Conservation (phyloP, 768 basidiomycete species). For the Phallus indusiatus region DNA sequence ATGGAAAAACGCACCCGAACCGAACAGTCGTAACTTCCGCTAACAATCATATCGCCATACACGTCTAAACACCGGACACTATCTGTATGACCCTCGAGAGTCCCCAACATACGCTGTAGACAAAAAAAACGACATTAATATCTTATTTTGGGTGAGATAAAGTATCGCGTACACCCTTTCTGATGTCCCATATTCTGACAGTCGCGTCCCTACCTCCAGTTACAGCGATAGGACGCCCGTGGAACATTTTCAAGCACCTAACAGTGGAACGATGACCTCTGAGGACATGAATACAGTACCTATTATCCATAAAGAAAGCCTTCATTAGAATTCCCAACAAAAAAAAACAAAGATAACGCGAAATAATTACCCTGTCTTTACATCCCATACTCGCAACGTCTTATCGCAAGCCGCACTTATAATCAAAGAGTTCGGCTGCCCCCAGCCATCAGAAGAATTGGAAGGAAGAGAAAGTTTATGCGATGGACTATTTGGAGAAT, state of each 20-base stretch:
- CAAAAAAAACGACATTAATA: too few relatives aligned
- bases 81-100: constrained; percentile 65
- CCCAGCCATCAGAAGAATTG: constrained; percentile 79
- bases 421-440: constrained; percentile 71
- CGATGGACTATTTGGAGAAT: constrained; percentile 2
- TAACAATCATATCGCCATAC: constrained; percentile 73
- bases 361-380: constrained; percentile 60
- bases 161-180: constrained; percentile 40
- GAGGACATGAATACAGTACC: constrained; percentile 67
- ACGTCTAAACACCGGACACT: constrained; percentile 89
- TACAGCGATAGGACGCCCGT: constrained; percentile 81
- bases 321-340: background rate
- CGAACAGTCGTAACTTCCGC: constrained; percentile 88
- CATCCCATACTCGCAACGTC: constrained; percentile 87
- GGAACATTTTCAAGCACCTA: constrained; percentile 79
- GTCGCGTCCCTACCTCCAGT: constrained; percentile 84
- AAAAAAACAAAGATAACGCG: background rate
- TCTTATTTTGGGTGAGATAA: background rate
- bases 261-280: constrained; percentile 85
- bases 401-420: constrained; percentile 94
- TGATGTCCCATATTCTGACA: constrained; percentile 89
- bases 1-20: constrained; percentile 48
- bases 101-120: constrained; percentile 36
- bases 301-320: constrained; percentile 11
- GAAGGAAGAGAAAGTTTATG: constrained; percentile 29